Evolutionary conservation across 2,329 filamentous ascomycete genomes (phyloP).

Genomic region (Stylonectria norvegica): DNA sequence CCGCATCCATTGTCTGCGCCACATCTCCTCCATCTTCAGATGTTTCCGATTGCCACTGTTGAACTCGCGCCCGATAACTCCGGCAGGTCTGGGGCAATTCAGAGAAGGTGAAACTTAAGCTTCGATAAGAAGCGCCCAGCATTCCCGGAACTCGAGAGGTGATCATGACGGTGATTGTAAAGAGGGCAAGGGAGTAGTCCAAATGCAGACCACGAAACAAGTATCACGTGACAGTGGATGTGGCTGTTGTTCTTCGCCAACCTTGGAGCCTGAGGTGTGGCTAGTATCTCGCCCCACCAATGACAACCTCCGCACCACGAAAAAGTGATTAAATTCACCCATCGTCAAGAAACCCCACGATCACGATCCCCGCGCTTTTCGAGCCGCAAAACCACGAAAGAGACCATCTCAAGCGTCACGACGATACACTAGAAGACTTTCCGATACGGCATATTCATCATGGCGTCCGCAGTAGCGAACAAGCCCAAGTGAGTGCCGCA

Average conservation of each 20-base stretch:
- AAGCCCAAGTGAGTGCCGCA: slow-evolving; percentile 38
- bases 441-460: slow-evolving; percentile 28
- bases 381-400: slow-evolving; percentile 21
- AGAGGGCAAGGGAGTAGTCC: too few relatives aligned
- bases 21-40: background rate
- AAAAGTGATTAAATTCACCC: slow-evolving; percentile 40
- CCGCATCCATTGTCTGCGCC: background rate
- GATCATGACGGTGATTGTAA: too few relatives aligned
- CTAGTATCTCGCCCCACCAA: slow-evolving; percentile 30
- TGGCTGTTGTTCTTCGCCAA: too few relatives aligned
- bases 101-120: too few relatives aligned
- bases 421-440: slow-evolving; percentile 12
- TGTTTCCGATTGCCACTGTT: too few relatives aligned
- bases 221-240: slow-evolving; percentile 32
- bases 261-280: too few relatives aligned
- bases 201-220: too few relatives aligned
- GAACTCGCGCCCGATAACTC: too few relatives aligned
- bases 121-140: too few relatives aligned
- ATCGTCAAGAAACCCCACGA: slow-evolving; percentile 38
- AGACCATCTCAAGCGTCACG: slow-evolving; percentile 11
- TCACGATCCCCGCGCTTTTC: slow-evolving; percentile 26
- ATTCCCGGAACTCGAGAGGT: too few relatives aligned
- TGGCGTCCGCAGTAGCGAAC: slow-evolving; percentile 38
- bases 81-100: background rate
- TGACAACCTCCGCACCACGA: slow-evolving; percentile 37